phyloP scores from a whole-genome alignment of 1,139 yeast species.

The Diutina pseudorugosa region DNA sequence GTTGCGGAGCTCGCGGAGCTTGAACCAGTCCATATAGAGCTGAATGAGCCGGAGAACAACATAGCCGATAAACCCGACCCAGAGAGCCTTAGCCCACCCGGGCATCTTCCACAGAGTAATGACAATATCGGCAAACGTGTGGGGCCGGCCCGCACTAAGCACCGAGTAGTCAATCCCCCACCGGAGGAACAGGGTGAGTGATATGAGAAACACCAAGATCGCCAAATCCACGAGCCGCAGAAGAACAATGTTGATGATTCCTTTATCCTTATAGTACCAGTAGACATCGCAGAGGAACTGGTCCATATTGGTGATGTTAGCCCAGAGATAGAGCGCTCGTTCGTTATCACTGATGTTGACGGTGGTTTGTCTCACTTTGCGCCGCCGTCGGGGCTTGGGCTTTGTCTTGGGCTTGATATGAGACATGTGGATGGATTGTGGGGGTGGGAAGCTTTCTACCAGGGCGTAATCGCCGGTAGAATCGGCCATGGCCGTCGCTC shows the following conservation, averaged over 20 bases:
- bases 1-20: slow-evolving; percentile 49
- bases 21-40: slow-evolving; percentile 38
- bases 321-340: slow-evolving; percentile 90
- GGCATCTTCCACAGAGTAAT: slow-evolving; percentile 31
- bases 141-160: slow-evolving; percentile 14
- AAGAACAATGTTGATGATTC: slow-evolving; percentile 63
- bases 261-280: slow-evolving; percentile 75
- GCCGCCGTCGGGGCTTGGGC: background rate
- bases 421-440: background rate
- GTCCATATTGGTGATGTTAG: slow-evolving; percentile 86
- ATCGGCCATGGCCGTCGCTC: background rate
- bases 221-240: slow-evolving; percentile 53
- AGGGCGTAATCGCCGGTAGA: background rate
- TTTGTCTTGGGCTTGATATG: background rate
- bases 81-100: slow-evolving; percentile 38
- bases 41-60: slow-evolving; percentile 50
- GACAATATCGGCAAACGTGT: slow-evolving; percentile 20
- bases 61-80: slow-evolving; percentile 50
- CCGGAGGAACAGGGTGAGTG: slow-evolving; percentile 67
- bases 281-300: slow-evolving; percentile 75
- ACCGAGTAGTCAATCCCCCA: slow-evolving; percentile 65
- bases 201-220: slow-evolving; percentile 67
- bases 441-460: background rate
- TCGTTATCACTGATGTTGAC: slow-evolving; percentile 27
- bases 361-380: background rate